These are phyloP conservation scores for Closterium sp. DNA, from an alignment of 139 green algal species.

Conservation along the genomic window DNA sequence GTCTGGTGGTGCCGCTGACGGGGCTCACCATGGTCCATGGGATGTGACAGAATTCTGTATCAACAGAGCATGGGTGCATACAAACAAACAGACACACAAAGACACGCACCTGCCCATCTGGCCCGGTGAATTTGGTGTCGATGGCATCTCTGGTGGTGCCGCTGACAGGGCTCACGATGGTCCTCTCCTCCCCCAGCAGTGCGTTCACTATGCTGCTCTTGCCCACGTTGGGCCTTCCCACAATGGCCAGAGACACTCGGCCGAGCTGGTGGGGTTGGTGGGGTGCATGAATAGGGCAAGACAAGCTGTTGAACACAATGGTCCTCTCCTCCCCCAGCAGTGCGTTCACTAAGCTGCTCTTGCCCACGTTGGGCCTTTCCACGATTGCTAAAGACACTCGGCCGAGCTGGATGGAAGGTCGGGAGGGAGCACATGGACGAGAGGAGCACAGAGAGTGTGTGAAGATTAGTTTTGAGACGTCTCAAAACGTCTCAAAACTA, in stretches of 20 bases:
- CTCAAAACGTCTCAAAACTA: too few relatives aligned
- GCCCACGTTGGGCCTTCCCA: constrained; percentile 93
- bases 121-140: constrained; percentile 70
- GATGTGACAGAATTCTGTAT: not conserved
- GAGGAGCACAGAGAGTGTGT: too few relatives aligned
- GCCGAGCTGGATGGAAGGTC: not conserved
- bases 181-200: constrained; percentile 80
- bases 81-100: constrained; percentile 3
- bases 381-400: constrained; percentile 87
- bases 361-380: constrained; percentile 90
- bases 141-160: constrained; percentile 95
- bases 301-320: too few relatives aligned
- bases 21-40: constrained; percentile 93
- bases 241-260: constrained; percentile 80
- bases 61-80: not conserved
- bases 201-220: constrained; percentile 91
- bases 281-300: too few relatives aligned
- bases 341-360: constrained; percentile 90
- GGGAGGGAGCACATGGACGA: too few relatives aligned
- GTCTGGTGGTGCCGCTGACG: constrained; percentile 89
- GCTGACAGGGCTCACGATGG: constrained; percentile 88
- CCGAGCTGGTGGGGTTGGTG: not conserved
- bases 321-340: constrained; percentile 82
- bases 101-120: constrained; percentile 34
- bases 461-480: too few relatives aligned